Percentiles rank a stretch among this genome's conserved stretches.
Conservation (phyloP, 2,329 filamentous ascomycete genomes). For the Xylaria sp. region DNA sequence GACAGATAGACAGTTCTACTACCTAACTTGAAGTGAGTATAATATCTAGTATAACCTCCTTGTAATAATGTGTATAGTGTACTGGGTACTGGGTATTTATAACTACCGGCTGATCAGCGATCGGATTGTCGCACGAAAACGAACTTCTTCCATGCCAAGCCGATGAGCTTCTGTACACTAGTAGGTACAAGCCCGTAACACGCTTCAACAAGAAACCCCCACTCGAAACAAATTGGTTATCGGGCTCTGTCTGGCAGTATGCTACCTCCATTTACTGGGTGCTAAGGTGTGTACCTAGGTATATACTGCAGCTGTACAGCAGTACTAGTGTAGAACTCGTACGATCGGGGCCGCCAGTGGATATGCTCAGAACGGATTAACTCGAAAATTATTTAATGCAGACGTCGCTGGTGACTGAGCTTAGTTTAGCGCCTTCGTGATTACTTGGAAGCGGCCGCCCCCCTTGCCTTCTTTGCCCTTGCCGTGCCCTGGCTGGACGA, state of each 20-base stretch:
- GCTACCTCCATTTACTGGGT: too few relatives aligned
- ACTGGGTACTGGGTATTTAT: not conserved
- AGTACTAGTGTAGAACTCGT: not conserved
- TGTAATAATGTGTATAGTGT: too few relatives aligned
- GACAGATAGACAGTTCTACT: not conserved
- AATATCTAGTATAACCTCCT: too few relatives aligned
- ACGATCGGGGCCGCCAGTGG: not conserved
- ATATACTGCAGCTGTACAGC: not conserved
- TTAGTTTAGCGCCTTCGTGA: constrained; percentile 20
- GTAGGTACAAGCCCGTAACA: constrained; percentile 9
- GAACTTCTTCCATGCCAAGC: constrained; percentile 31
- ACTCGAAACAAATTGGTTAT: constrained; percentile 1
- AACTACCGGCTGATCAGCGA: constrained; percentile 27
- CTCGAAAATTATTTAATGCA: constrained; percentile 12
- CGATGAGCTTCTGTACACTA: too few relatives aligned
- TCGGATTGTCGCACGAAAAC: constrained; percentile 29
- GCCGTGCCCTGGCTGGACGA: not conserved
- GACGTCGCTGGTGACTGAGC: constrained; percentile 23
- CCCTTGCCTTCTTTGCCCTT: constrained; percentile 8
- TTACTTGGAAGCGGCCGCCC: constrained; percentile 8
- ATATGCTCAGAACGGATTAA: constrained; percentile 19
- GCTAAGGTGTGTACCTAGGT: not conserved
- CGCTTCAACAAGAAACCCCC: not conserved
- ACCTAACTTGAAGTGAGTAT: too few relatives aligned
- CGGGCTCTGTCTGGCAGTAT: not conserved